These are phyloP conservation scores for Ascochyta koolunga DNA, from an alignment of 2,329 filamentous ascomycete genomes.

Conservation along the genomic window DNA sequence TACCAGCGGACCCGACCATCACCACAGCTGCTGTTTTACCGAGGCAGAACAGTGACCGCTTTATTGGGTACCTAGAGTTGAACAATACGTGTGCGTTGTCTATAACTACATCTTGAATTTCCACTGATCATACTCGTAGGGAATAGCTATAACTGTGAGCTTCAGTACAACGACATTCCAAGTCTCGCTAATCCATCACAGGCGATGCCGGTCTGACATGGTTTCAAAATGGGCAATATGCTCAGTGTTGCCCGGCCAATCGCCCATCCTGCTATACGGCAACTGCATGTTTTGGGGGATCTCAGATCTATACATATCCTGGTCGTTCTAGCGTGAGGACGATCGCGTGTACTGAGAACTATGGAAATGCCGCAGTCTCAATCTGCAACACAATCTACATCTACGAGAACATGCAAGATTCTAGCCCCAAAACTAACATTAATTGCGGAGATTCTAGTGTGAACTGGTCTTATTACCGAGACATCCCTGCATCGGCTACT, in stretches of 20 bases:
- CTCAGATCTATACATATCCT: conserved; percentile 34
- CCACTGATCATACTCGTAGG: conserved; percentile 21
- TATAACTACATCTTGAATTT: neutral
- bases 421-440: conserved; percentile 37
- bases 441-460: conserved; percentile 30
- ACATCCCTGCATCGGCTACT: conserved; percentile 27
- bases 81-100: conserved; percentile 28
- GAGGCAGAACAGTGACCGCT: conserved; percentile 31
- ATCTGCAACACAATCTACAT: conserved; percentile 42
- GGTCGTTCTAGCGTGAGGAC: conserved; percentile 25
- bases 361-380: conserved; percentile 22
- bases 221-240: conserved; percentile 38
- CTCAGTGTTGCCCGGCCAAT: conserved; percentile 38
- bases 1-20: conserved; percentile 38
- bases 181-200: neutral
- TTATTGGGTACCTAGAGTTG: conserved; percentile 33
- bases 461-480: conserved; percentile 37
- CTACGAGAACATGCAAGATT: conserved; percentile 36
- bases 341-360: conserved; percentile 38
- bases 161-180: neutral
- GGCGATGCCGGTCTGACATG: conserved; percentile 32
- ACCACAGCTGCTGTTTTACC: conserved; percentile 36
- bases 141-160: conserved; percentile 26
- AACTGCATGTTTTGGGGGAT: conserved; percentile 34
- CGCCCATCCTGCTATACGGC: conserved; percentile 31